Evolutionary conservation across 2,329 filamentous ascomycete species (phyloP).

Genomic region (Ascochyta lentis): DNA sequence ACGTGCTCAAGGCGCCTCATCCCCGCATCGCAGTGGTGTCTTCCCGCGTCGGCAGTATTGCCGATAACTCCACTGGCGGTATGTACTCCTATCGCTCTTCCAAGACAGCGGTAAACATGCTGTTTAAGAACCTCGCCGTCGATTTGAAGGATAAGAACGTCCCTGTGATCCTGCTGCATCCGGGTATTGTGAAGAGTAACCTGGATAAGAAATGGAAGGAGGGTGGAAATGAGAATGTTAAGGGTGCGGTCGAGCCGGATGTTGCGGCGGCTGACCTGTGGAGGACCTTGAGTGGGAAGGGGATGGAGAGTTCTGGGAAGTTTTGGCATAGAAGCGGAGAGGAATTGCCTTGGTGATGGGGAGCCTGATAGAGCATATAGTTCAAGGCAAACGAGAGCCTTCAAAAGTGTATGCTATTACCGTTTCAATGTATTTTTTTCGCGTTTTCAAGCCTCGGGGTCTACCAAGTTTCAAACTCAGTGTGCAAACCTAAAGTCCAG

Average conservation of each 20-base stretch:
- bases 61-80: constrained; percentile 53
- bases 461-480: constrained; percentile 6
- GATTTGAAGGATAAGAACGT: constrained; percentile 51
- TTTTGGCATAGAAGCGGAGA: constrained; percentile 55
- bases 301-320: constrained; percentile 50
- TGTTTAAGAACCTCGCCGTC: constrained; percentile 54
- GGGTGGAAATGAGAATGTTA: constrained; percentile 22
- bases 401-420: neutral
- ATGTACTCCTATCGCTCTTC: constrained; percentile 54
- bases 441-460: too few species aligned
- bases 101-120: constrained; percentile 55
- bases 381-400: too few species aligned
- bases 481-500: constrained; percentile 46
- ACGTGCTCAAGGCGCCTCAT: constrained; percentile 40
- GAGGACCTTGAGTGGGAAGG: constrained; percentile 50
- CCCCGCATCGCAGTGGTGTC: constrained; percentile 53
- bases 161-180: constrained; percentile 53
- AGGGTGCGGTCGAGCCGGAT: constrained; percentile 54
- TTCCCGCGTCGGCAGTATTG: constrained; percentile 53
- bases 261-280: constrained; percentile 55
- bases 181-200: constrained; percentile 51
- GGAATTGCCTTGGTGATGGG: constrained; percentile 52
- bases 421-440: neutral
- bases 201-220: constrained; percentile 33
- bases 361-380: neutral